These are phyloP conservation scores for Penicillium sp. DNA, from an alignment of 2,329 filamentous ascomycete genomes.

Conservation along the genomic window DNA sequence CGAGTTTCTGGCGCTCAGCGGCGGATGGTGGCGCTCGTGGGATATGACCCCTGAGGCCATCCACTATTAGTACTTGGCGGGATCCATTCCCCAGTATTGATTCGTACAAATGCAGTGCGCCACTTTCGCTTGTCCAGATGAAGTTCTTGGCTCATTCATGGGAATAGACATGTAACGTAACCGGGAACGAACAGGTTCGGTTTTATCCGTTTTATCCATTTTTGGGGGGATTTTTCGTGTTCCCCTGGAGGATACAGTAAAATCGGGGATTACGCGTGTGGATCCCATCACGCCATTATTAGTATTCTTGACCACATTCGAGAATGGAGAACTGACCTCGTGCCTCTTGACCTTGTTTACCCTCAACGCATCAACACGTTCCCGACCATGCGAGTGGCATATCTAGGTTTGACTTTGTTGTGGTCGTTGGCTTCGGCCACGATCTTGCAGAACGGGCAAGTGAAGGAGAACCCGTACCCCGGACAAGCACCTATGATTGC, in stretches of 20 bases:
- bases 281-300: slow-evolving; percentile 17
- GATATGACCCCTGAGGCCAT: background rate
- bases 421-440: slow-evolving; percentile 33
- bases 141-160: background rate
- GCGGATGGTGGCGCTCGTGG: background rate
- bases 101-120: background rate
- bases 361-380: background rate
- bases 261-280: background rate
- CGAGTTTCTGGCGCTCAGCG: background rate
- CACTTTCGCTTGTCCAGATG: background rate
- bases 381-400: slow-evolving; percentile 18
- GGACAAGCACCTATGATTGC: slow-evolving; percentile 35
- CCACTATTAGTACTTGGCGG: background rate
- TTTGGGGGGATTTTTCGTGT: background rate
- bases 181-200: background rate
- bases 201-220: background rate
- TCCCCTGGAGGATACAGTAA: background rate
- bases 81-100: background rate
- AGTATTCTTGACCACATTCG: slow-evolving; percentile 12
- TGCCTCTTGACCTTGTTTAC: background rate
- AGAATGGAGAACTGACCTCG: background rate
- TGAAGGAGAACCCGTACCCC: slow-evolving; percentile 39
- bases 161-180: slow-evolving; percentile 1
- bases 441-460: slow-evolving; percentile 47
- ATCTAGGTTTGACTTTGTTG: slow-evolving; percentile 6